These are phyloP conservation scores for Ophiostoma sp. DNA, from an alignment of 2,329 filamentous ascomycete species.

Conservation along the genomic window DNA sequence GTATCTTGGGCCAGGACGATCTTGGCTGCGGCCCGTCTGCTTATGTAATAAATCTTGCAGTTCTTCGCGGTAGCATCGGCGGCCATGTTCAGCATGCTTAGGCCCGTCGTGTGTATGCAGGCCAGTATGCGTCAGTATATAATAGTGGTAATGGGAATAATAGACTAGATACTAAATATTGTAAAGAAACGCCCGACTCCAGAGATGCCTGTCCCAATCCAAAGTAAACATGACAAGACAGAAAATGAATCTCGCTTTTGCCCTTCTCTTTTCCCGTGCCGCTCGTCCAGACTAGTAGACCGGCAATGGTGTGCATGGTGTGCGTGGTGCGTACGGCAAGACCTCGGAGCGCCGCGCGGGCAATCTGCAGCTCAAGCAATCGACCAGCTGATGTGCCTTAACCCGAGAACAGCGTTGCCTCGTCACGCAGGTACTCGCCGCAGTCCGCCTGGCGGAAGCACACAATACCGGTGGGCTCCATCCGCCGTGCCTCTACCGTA, in stretches of 20 bases:
- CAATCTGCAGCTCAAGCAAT: too few relatives aligned
- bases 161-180: not conserved
- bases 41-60: too few relatives aligned
- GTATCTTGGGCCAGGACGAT: too few relatives aligned
- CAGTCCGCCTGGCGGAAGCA: constrained; percentile 90
- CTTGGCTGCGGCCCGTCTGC: too few relatives aligned
- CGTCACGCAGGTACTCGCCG: constrained; percentile 88
- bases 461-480: constrained; percentile 86
- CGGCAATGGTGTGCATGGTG: too few relatives aligned
- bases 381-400: constrained; percentile 5
- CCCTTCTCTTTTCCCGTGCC: not conserved
- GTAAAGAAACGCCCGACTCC: constrained; percentile 12
- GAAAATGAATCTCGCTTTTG: constrained; percentile 5
- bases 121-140: not conserved
- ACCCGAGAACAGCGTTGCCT: constrained; percentile 57
- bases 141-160: not conserved
- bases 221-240: constrained; percentile 11
- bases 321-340: too few relatives aligned
- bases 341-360: too few relatives aligned
- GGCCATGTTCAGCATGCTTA: too few relatives aligned
- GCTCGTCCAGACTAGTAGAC: not conserved
- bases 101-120: too few relatives aligned
- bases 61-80: too few relatives aligned
- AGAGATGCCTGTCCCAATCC: constrained; percentile 15
- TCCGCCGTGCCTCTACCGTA: constrained; percentile 71